phyloP scores from a whole-genome alignment of 148 eudicot genomes.

The Fagopyrum tataricum region DNA sequence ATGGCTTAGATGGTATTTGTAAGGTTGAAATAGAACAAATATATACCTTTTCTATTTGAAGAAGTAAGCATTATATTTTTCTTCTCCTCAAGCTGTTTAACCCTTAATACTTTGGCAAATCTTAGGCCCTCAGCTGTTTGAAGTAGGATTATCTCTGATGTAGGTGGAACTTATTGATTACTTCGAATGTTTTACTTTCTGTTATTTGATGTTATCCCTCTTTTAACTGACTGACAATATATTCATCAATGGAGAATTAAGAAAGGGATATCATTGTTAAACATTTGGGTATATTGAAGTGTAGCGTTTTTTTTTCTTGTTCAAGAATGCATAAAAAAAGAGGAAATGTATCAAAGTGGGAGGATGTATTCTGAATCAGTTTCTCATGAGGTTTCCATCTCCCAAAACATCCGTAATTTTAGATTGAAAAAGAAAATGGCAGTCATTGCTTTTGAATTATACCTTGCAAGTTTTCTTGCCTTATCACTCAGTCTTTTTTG shows the following conservation, averaged over 20 bases:
- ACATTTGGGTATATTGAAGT: background rate
- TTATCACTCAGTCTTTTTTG: background rate
- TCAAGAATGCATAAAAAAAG: background rate
- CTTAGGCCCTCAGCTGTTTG: background rate
- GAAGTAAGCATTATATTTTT: no score
- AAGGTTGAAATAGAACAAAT: background rate
- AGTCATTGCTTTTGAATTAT: background rate
- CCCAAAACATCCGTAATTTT: no score
- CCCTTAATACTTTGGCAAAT: background rate
- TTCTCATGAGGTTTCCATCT: background rate
- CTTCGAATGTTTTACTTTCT: background rate
- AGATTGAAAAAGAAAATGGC: background rate
- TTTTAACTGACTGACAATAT: background rate
- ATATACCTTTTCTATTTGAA: background rate
- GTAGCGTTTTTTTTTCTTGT: background rate
- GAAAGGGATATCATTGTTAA: background rate
- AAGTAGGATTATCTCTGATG: background rate
- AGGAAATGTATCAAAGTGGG: background rate
- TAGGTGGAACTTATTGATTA: background rate
- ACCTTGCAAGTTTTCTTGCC: background rate
- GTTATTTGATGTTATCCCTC: background rate
- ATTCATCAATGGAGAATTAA: background rate
- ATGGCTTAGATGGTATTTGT: background rate
- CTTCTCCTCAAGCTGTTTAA: background rate
- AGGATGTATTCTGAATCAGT: background rate